These are phyloP conservation scores for Colletotrichum paranaense DNA, from an alignment of 2,329 filamentous ascomycete genomes.

Conservation along the genomic window DNA sequence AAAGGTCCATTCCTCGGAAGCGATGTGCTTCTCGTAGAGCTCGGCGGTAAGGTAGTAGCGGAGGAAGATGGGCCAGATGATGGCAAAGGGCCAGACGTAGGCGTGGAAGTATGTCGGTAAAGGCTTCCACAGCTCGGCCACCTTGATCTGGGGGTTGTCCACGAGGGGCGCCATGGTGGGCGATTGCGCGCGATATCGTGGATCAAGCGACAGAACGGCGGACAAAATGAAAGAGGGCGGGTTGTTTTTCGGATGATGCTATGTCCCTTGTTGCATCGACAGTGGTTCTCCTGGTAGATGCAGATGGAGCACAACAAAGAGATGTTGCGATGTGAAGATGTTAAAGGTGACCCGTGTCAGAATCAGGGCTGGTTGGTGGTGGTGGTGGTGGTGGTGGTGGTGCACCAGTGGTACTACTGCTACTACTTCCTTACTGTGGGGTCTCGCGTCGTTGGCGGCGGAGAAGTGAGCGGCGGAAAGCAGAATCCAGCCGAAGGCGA, in stretches of 20 bases:
- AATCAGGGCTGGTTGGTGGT: neutral
- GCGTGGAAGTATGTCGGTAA: constrained; percentile 83
- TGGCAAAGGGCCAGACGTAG: constrained; percentile 92
- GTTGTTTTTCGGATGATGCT: neutral
- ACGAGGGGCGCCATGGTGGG: constrained; percentile 80
- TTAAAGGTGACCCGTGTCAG: constrained; percentile 10
- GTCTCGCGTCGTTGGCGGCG: constrained; percentile 9
- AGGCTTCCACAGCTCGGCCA: constrained; percentile 88
- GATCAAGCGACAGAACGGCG: neutral
- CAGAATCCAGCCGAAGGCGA: constrained; percentile 12
- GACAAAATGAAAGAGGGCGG: neutral
- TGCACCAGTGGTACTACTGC: too few relatives aligned
- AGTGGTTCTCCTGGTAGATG: neutral
- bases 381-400: neutral
- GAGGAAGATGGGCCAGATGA: constrained; percentile 93
- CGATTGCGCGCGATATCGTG: constrained; percentile 4
- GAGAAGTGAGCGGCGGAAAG: constrained; percentile 7
- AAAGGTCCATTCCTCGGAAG: constrained; percentile 97
- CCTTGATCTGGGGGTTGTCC: constrained; percentile 89
- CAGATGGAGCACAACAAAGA: neutral
- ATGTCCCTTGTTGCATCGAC: neutral
- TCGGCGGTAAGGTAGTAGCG: constrained; percentile 85
- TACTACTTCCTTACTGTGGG: neutral
- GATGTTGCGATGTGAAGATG: neutral
- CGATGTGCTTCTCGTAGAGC: constrained; percentile 90